Conservation (phyloP, 352 stramenopile genomes). For the Proteromonas lacertae region DNA sequence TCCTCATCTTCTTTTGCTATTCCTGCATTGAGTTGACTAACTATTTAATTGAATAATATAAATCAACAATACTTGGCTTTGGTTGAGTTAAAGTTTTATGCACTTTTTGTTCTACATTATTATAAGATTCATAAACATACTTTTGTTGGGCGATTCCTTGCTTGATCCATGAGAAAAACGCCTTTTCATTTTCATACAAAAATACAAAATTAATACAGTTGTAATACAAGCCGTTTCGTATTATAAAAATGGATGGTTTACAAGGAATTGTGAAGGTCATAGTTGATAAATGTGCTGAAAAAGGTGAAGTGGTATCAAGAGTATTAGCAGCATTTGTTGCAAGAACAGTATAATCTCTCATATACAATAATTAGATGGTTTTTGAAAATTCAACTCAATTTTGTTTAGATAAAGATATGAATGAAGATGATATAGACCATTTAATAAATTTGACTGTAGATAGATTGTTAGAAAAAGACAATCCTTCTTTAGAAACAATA, state of each 20-base stretch:
- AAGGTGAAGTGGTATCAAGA: slow-evolving; percentile 33
- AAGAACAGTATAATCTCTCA: slow-evolving; percentile 12
- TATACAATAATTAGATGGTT: slow-evolving; percentile 17
- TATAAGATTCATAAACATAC: too few relatives aligned
- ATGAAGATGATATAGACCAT: slow-evolving; percentile 23
- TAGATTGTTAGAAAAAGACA: slow-evolving; percentile 26
- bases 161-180: too few relatives aligned
- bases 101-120: too few relatives aligned
- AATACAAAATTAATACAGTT: too few relatives aligned
- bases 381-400: slow-evolving; percentile 23
- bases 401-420: slow-evolving; percentile 29
- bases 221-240: too few relatives aligned
- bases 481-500: slow-evolving; percentile 22
- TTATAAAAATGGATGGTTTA: slow-evolving; percentile 13
- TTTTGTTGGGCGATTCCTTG: too few relatives aligned
- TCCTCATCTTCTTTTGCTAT: too few relatives aligned
- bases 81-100: too few relatives aligned
- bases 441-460: slow-evolving; percentile 31
- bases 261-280: slow-evolving; percentile 13
- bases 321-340: slow-evolving; percentile 40
- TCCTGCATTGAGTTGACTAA: too few relatives aligned
- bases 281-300: slow-evolving; percentile 8
- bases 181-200: too few relatives aligned
- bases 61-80: too few relatives aligned
- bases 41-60: too few relatives aligned